Evolutionary conservation across 1,284 basidiomycete genomes (phyloP), one percentile per base, ranked within the genome.

Genomic region (Somion occarium): DNA sequence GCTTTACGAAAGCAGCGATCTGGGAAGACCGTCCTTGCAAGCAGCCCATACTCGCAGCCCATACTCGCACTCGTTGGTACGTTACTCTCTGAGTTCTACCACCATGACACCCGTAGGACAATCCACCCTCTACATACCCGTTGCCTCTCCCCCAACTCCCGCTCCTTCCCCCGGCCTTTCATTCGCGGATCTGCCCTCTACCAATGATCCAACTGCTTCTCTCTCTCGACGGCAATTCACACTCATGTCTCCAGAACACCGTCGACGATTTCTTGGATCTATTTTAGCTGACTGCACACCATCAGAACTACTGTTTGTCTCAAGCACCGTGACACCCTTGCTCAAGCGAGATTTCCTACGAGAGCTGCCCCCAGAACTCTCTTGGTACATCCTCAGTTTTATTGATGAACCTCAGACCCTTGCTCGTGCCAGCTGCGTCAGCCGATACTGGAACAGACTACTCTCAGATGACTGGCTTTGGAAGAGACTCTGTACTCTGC

Each of bases 281-380:
- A 69, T 94, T 38, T 73, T 93, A 5, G 68, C 73, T 39, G 75
- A 83, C 43, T 85, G 91, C 59, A 79, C 81, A 1, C 78, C 86
- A 2, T 73, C 82, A 7, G 92, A 97, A 61, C 83, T 97, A 12
- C 75, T 90, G 13, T 88, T 87, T 64, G 76, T 97, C 51, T 89
- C 88, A 0, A 77, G 77, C 7, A 76, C 74, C 49, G 88, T 98
- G 64, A 76, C 84, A 0, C 91, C 93, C 0, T 78, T 89, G 26
- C 82, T 98, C 58, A 88, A 90, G 63, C 83, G 91, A 4, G 94
- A 98, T 66, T 95, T 96, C 64, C 74, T 98, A 22, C 71, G 76
- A 3, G 83, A 87, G 24, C 74, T 98, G 1, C 96, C 96, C 0
- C 72, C 83, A 15, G 96, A 99, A 67, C 75, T 99, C 27, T 80